Evolutionary conservation across 345 rosid species (phyloP), one percentile per base, ranked within the genome.

Genomic region (Carallia pectinifolia): DNA sequence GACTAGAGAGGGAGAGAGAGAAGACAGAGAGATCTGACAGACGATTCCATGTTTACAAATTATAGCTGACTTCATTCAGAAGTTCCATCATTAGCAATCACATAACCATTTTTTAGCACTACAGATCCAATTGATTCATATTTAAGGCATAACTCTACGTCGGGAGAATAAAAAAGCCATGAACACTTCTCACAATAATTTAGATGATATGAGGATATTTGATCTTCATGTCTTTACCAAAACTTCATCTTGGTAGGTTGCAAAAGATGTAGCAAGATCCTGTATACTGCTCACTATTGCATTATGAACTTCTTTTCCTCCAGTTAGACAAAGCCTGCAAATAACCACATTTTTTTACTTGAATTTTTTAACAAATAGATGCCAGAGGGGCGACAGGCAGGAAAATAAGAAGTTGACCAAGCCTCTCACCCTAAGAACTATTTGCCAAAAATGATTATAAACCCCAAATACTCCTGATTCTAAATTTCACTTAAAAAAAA

Each of bases 271-370:
- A 64, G 92, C 86, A 67, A 94, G 89, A 81, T 94, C 96, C 82
- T 91, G 97, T 86, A 94, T 81, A 69, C 97, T 87, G 92, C 97
- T 94, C 61, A 89, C 85, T 31, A 91, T 86, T 62, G 98, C 98
- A 74, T 88, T 81, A 76, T 94, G 97, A 79, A 88, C 95, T 85
- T 94, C 98, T 83, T 90, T 90, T 70, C 96, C 98, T 76, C 96
- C 97, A 81, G 82, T 87, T 67, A 94, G 87, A 71, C 96, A 91
- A 61, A 85, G 79, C 86, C 98, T 95, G 84, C 71, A 68, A 33
- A 29, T 16, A 61, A 59, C 23, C 58, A 23, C 4, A 76, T 17
- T 56, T 44, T 44, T 12, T 44, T 44, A 44, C 16, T 44, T 44
- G 50, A 44, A 44, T 12, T 12, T 44, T 10, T 44, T 44, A 12